A percentile compares a stretch with the other conserved stretches of the same genome.
phyloP scores from a whole-genome alignment of 768 basidiomycete species.

The Tulasnella calospora region DNA sequence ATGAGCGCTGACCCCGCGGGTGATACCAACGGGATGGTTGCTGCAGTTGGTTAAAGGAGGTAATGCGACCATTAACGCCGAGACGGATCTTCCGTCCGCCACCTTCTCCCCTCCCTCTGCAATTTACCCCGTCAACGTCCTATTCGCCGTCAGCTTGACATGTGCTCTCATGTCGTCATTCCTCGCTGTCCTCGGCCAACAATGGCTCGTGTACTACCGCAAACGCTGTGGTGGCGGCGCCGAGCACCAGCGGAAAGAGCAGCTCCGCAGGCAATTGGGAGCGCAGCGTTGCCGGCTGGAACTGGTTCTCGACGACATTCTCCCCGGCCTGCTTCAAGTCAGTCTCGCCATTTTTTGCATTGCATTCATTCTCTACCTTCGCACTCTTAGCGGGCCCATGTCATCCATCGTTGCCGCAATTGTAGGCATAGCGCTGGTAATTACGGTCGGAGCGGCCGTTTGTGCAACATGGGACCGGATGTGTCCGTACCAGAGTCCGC shows the following conservation, averaged over 20 bases:
- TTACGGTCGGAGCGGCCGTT: neutral
- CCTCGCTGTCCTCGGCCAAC: neutral
- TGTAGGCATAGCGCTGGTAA: neutral
- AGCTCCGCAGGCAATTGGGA: neutral
- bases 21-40: neutral
- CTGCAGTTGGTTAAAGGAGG: neutral
- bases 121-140: neutral
- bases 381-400: neutral
- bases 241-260: neutral
- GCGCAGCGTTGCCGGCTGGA: neutral
- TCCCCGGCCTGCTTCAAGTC: neutral
- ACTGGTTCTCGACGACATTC: neutral
- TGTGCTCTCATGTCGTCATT: neutral
- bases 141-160: neutral
- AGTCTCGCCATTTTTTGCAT: neutral
- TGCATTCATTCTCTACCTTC: neutral
- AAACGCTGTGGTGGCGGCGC: neutral
- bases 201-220: neutral
- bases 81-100: neutral
- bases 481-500: neutral
- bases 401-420: neutral
- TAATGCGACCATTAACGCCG: neutral
- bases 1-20: neutral
- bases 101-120: neutral
- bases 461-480: neutral